These are phyloP conservation scores for Paracoccidioides brasiliensis DNA, from an alignment of 2,329 filamentous ascomycete genomes.

Conservation along the genomic window DNA sequence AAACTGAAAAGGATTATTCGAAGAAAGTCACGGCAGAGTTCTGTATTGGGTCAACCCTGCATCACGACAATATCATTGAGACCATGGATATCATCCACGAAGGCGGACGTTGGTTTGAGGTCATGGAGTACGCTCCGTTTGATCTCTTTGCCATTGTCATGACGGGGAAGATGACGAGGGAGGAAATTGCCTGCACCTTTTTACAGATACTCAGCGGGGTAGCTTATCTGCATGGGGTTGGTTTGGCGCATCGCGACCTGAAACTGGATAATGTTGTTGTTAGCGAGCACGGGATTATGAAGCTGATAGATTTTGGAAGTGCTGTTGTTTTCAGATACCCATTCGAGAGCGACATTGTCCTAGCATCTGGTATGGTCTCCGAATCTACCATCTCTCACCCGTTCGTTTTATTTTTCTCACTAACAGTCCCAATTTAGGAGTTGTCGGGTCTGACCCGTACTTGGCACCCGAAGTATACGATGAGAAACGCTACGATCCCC, in stretches of 20 bases:
- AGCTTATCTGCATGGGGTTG: conserved; percentile 88
- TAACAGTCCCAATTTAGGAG: conserved; percentile 37
- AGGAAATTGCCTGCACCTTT: conserved; percentile 83
- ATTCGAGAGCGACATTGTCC: conserved; percentile 78
- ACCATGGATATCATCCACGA: conserved; percentile 94
- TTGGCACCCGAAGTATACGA: conserved; percentile 95
- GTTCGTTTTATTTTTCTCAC: neutral
- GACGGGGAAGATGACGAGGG: conserved; percentile 91
- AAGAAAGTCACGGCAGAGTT: conserved; percentile 98
- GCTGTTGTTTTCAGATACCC: conserved; percentile 95
- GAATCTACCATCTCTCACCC: neutral
- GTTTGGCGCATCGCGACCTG: conserved; percentile 82
- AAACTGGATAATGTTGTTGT: conserved; percentile 98
- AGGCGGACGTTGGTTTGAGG: conserved; percentile 89
- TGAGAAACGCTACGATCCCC: conserved; percentile 81
- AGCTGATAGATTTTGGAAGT: conserved; percentile 97
- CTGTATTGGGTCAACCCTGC: conserved; percentile 90
- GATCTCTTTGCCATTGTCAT: conserved; percentile 97
- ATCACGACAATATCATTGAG: conserved; percentile 97
- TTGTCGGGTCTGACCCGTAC: conserved; percentile 85
- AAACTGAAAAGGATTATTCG: conserved; percentile 87
- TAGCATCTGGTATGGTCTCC: conserved; percentile 56
- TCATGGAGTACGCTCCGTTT: conserved; percentile 96
- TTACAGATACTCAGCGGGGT: conserved; percentile 91
- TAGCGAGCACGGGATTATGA: conserved; percentile 94